Evolutionary conservation across 2,329 filamentous ascomycete species (phyloP), one percentile per base, ranked within the genome.

Genomic region (Botryosphaeria dothidea): DNA sequence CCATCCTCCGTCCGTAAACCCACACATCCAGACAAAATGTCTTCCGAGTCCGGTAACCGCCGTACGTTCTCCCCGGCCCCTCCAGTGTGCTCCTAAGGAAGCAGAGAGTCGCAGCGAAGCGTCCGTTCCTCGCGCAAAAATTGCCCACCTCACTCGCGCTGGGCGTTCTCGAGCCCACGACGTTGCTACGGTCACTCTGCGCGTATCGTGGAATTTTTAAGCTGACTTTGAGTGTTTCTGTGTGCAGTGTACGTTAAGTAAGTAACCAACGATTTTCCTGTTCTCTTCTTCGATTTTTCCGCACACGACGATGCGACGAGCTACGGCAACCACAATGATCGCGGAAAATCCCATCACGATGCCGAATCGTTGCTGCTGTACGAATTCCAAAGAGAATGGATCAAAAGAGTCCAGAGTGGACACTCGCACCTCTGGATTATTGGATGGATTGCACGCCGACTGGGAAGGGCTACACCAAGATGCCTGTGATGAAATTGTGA

Each of bases 21-120:
- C n/a, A 19, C 29, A 27, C 80, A 75, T 81, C 71, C 75, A 80
- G 83, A 84, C 89, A 93, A 87, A 82, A 95, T 95, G 91, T 88
- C 90, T 90, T 90, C 91, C 80, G 90, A 92, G 88, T 86, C 90
- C 80, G 91, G 91, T 84, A 90, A 93, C 89, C 88, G 91, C 90
- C 86, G 91, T 94, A 84, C 91, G 91, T 52, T 52, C 52, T 45
- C 49, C n/a, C 66, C 66, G 72, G 31, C 9, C 17, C 17, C 25
- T n/a, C 11, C n/a, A n/a, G 8, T 21, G 6, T 3, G n/a, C 3
- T 52, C 21, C 25, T 13, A 41, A 27, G 19, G 36, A 29, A 41
- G 21, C 19, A 41, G 19, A 4, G 4, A 19, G 52, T 25, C 21
- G 19, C 34, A 38, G 9, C 46, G 46, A 34, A 34, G 31, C 31